Evolutionary conservation across 2,329 filamentous ascomycete species (phyloP).

Genomic region (Zymoseptoria tritici): DNA sequence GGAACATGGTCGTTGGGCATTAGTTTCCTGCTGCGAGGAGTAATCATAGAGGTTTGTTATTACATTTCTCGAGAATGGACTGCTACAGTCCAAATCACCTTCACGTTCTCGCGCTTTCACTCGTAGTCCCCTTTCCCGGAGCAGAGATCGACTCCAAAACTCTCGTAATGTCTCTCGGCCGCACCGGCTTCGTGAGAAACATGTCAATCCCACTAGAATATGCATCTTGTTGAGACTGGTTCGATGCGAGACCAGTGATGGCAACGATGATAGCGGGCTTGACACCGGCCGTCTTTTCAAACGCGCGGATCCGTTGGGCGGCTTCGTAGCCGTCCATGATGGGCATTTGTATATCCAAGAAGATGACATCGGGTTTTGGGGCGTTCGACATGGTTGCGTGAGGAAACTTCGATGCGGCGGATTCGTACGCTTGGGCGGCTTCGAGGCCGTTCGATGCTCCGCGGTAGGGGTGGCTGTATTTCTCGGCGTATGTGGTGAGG

Average conservation of each 20-base stretch:
- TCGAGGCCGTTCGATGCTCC: constrained; percentile 43
- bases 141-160: not conserved
- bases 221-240: constrained; percentile 13
- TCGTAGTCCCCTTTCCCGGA: not conserved
- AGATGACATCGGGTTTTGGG: constrained; percentile 15
- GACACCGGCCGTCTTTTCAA: constrained; percentile 15
- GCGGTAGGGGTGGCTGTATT: constrained; percentile 33
- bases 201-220: constrained; percentile 16
- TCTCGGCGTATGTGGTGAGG: constrained; percentile 25
- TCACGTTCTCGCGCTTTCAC: not conserved
- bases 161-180: constrained; percentile 14
- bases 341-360: constrained; percentile 33
- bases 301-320: constrained; percentile 23
- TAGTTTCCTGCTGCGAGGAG: not conserved
- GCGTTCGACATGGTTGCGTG: constrained; percentile 8
- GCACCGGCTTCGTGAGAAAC: constrained; percentile 23
- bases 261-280: constrained; percentile 12
- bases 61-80: not conserved
- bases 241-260: constrained; percentile 14
- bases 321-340: constrained; percentile 29
- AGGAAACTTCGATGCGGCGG: constrained; percentile 1
- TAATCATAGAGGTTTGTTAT: not conserved
- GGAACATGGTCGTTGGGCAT: not conserved
- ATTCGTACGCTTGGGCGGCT: constrained; percentile 40
- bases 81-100: not conserved